Percentiles rank a stretch among this genome's conserved stretches.
phyloP scores from a whole-genome alignment of 78 protist species.

The Emiliania huxleyi region DNA sequence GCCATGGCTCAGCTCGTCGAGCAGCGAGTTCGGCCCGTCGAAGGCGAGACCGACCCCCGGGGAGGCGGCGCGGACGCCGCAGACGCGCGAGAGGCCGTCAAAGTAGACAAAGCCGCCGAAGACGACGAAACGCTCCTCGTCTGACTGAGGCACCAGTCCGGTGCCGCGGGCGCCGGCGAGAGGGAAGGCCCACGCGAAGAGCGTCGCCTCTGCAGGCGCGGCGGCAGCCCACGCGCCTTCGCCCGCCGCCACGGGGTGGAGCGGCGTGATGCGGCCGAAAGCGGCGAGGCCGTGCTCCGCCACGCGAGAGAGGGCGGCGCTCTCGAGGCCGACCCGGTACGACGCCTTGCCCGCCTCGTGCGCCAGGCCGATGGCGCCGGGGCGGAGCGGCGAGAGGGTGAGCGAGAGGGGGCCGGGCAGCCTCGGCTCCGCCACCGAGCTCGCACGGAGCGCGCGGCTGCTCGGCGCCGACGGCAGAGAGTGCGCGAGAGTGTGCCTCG shows the following conservation, averaged over 20 bases:
- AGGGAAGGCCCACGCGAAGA: not conserved
- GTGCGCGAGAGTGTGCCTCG: too few species aligned
- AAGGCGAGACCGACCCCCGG: not conserved
- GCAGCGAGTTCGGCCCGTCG: not conserved
- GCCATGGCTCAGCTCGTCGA: not conserved
- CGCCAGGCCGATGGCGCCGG: not conserved
- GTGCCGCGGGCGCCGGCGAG: not conserved
- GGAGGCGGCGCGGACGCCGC: not conserved
- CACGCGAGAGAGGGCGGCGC: not conserved
- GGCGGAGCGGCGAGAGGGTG: not conserved
- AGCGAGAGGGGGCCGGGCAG: not conserved
- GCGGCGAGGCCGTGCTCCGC: not conserved
- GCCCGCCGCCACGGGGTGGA: not conserved
- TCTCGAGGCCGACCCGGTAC: not conserved
- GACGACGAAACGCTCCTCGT: not conserved
- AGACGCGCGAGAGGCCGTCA: not conserved
- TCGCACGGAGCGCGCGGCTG: not conserved
- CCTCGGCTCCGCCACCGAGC: not conserved
- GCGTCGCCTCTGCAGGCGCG: not conserved
- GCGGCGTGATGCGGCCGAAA: not conserved
- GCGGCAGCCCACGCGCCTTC: not conserved
- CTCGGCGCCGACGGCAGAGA: not conserved
- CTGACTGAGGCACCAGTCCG: not conserved
- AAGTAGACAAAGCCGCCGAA: not conserved
- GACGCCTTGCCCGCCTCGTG: not conserved